Conservation (phyloP, 306 rosid species). For the Neltuma alba region DNA sequence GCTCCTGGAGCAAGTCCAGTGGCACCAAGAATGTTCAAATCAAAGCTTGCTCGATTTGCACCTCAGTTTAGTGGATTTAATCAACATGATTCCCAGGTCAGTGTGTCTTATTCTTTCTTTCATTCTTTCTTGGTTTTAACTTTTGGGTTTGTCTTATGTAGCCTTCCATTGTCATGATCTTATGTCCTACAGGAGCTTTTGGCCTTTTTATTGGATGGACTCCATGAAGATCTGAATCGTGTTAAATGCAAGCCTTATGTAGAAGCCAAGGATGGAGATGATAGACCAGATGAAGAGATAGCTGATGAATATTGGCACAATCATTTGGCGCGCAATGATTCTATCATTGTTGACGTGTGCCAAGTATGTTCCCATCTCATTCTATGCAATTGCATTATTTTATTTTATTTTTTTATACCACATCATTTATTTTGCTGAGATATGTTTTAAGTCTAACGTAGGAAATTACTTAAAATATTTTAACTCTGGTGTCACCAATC, state of each 20-base stretch:
- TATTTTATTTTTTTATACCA: neutral
- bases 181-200: slow-evolving; percentile 76
- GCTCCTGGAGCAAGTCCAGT: slow-evolving; percentile 93
- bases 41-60: slow-evolving; percentile 95
- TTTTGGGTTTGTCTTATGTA: slow-evolving; percentile 32
- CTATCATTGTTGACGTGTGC: slow-evolving; percentile 97
- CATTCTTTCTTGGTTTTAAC: slow-evolving; percentile 26
- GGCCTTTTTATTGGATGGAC: slow-evolving; percentile 97
- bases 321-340: slow-evolving; percentile 95
- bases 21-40: slow-evolving; percentile 85
- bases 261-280: slow-evolving; percentile 93
- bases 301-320: slow-evolving; percentile 97
- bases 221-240: slow-evolving; percentile 98
- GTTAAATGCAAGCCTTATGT: slow-evolving; percentile 94
- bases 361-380: slow-evolving; percentile 68
- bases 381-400: slow-evolving; percentile 10
- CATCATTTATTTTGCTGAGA: slow-evolving; percentile 31
- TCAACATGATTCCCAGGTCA: slow-evolving; percentile 99
- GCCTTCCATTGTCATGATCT: slow-evolving; percentile 30
- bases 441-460: slow-evolving; percentile 21
- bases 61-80: slow-evolving; percentile 98
- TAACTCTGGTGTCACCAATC: slow-evolving; percentile 7
- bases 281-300: slow-evolving; percentile 74
- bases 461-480: slow-evolving; percentile 19
- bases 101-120: slow-evolving; percentile 50